These are phyloP conservation scores for Castanospermum australe DNA, from an alignment of 306 rosid species.

Conservation along the genomic window DNA sequence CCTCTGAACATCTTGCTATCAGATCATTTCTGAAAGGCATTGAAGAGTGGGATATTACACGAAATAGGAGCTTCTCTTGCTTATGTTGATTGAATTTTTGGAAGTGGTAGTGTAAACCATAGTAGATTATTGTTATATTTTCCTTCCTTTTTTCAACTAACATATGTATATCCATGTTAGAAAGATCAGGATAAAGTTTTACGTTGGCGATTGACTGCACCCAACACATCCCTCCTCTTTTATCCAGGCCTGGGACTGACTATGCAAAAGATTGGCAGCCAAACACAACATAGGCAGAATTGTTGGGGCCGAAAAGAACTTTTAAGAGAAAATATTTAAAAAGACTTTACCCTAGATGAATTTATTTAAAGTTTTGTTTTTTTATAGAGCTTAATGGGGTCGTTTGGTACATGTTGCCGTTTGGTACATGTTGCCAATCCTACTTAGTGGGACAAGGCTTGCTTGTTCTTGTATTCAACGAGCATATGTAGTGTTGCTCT, in stretches of 20 bases:
- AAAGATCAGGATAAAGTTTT: neutral
- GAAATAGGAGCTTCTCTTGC: slow-evolving; percentile 46
- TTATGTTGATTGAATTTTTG: slow-evolving; percentile 40
- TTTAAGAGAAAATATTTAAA: neutral
- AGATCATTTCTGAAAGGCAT: slow-evolving; percentile 75
- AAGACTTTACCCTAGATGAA: too few relatives aligned
- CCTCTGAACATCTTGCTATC: slow-evolving; percentile 79
- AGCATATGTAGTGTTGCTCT: neutral
- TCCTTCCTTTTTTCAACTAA: slow-evolving; percentile 11
- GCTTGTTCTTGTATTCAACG: slow-evolving; percentile 18
- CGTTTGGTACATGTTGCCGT: slow-evolving; percentile 3
- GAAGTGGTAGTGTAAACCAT: slow-evolving; percentile 7
- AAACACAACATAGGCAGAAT: neutral
- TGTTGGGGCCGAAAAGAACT: slow-evolving; percentile 7
- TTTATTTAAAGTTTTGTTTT: neutral
- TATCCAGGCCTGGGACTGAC: neutral
- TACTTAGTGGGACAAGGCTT: neutral
- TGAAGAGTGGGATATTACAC: slow-evolving; percentile 50
- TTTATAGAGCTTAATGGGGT: neutral
- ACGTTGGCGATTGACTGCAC: neutral
- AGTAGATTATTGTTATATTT: slow-evolving; percentile 4
- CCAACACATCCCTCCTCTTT: neutral
- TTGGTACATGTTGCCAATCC: neutral
- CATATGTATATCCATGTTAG: neutral
- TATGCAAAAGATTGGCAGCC: neutral